Evolutionary conservation across 805 yeast species (phyloP).

Genomic region (Helenozyma baotianmanensis): DNA sequence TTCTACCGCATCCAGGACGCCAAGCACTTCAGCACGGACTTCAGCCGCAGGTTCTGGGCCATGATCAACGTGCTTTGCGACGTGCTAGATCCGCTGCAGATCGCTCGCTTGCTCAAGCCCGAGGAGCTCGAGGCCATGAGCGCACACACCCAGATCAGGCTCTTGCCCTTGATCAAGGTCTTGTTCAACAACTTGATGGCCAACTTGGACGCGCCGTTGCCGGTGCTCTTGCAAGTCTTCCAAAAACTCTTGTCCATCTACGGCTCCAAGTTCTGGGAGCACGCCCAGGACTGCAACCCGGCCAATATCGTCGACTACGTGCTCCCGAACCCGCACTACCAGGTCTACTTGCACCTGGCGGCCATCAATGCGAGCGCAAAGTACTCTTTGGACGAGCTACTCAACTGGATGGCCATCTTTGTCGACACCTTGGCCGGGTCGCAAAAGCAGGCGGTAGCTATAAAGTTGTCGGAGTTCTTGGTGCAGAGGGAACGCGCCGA

Average conservation of each 20-base stretch:
- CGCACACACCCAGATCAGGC: conserved; percentile 25
- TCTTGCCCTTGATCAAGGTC: conserved; percentile 34
- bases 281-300: conserved; percentile 50
- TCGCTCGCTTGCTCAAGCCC: conserved; percentile 21
- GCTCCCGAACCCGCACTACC: conserved; percentile 49
- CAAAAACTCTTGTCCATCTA: conserved; percentile 39
- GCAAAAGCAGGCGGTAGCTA: conserved; percentile 49
- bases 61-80: conserved; percentile 32
- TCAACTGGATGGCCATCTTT: conserved; percentile 53
- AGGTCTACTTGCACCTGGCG: conserved; percentile 25
- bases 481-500: conserved; percentile 21
- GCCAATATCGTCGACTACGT: conserved; percentile 57
- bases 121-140: conserved; percentile 31
- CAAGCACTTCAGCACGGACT: conserved; percentile 37
- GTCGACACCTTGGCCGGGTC: conserved; percentile 41
- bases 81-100: conserved; percentile 9
- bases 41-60: conserved; percentile 47
- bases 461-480: conserved; percentile 47
- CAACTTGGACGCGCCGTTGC: conserved; percentile 44
- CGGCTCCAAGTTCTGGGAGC: conserved; percentile 49
- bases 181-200: conserved; percentile 52
- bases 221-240: conserved; percentile 52
- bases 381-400: conserved; percentile 33
- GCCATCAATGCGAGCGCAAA: conserved; percentile 5
- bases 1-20: conserved; percentile 52